Evolutionary conservation across 495 filamentous ascomycete genomes (phyloP).

Genomic region (Talaromyces liani): DNA sequence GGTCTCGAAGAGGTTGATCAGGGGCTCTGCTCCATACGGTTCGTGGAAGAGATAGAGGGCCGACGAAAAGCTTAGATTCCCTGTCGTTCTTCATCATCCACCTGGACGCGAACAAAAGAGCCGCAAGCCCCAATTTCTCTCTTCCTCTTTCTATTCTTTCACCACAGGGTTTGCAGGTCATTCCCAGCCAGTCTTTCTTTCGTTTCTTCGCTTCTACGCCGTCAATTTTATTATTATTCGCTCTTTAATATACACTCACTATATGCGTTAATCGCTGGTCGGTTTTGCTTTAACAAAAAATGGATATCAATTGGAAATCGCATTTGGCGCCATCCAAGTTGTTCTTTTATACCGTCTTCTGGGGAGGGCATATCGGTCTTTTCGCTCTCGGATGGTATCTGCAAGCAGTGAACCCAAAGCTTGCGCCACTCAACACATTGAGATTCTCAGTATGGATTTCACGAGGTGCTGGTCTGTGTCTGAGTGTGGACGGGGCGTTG

Average conservation of each 20-base stretch:
- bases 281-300: slow-evolving; percentile 1
- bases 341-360: slow-evolving; percentile 79
- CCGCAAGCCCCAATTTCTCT: neutral
- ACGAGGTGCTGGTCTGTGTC: slow-evolving; percentile 76
- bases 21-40: neutral
- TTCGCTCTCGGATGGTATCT: slow-evolving; percentile 90
- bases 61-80: neutral
- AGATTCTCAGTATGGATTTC: slow-evolving; percentile 92
- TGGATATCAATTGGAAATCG: slow-evolving; percentile 31
- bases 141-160: neutral
- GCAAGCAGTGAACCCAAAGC: slow-evolving; percentile 55
- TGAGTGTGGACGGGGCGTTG: slow-evolving; percentile 77
- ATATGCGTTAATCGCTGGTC: slow-evolving; percentile 6
- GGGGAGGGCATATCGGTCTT: slow-evolving; percentile 70
- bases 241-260: neutral
- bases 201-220: neutral
- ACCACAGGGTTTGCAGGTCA: slow-evolving; percentile 7
- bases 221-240: neutral
- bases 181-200: neutral
- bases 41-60: neutral
- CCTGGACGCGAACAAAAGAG: neutral
- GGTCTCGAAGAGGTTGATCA: neutral
- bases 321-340: slow-evolving; percentile 62
- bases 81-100: neutral
- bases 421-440: slow-evolving; percentile 75